These are phyloP conservation scores for Penicillium sp. DNA, from an alignment of 2,329 filamentous ascomycete species.

Conservation along the genomic window DNA sequence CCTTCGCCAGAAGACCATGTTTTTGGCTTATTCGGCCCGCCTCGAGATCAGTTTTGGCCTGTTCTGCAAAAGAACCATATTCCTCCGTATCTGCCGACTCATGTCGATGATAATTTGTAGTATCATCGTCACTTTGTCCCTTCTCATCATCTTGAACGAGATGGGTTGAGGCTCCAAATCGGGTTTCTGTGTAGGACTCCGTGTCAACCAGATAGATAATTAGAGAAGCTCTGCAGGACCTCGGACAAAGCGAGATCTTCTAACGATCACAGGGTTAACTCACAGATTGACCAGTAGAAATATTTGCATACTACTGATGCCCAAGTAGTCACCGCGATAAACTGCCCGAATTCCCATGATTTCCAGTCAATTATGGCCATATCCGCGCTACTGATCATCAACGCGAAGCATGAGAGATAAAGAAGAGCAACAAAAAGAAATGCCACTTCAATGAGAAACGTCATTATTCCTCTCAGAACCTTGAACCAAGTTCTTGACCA, in stretches of 20 bases:
- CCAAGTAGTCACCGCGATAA: too few relatives aligned
- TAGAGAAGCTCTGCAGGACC: background rate
- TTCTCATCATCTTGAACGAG: background rate
- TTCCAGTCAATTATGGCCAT: too few relatives aligned
- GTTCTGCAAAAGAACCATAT: background rate
- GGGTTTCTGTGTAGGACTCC: background rate
- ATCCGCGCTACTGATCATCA: too few relatives aligned
- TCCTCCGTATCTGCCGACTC: background rate
- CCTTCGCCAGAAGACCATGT: too few relatives aligned
- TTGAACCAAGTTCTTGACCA: too few relatives aligned
- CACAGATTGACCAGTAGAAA: conserved; percentile 4
- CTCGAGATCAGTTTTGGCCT: background rate
- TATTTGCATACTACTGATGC: conserved; percentile 1
- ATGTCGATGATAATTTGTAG: background rate
- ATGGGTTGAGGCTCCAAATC: background rate
- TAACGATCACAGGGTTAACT: too few relatives aligned
- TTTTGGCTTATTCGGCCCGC: background rate
- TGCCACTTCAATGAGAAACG: too few relatives aligned
- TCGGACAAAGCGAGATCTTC: too few relatives aligned
- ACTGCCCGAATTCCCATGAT: too few relatives aligned
- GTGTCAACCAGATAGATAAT: background rate
- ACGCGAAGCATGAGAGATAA: too few relatives aligned
- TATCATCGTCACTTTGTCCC: background rate
- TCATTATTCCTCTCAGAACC: too few relatives aligned
- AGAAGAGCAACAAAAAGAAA: too few relatives aligned